These are phyloP conservation scores for Aegilops tauschii DNA, from an alignment of 176 grass and related monocot species.

Conservation along the genomic window DNA sequence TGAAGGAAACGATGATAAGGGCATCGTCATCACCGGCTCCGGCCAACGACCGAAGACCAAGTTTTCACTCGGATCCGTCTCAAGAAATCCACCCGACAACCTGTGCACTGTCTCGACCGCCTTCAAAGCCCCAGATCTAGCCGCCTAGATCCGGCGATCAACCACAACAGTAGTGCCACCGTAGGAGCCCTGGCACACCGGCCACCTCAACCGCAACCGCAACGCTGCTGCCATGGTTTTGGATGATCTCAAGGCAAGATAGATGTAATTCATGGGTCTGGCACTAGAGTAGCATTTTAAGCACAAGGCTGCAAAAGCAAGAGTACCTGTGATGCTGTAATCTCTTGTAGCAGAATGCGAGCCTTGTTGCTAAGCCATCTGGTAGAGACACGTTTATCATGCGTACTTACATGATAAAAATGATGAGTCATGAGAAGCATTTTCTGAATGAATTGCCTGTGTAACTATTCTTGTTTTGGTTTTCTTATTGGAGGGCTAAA, in stretches of 20 bases:
- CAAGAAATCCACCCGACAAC: no score
- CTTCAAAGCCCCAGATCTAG: no score
- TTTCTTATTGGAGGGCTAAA: background rate
- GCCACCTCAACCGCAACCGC: background rate
- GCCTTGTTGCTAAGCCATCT: background rate
- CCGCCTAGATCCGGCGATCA: no score
- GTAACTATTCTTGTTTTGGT: background rate
- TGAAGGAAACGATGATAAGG: no score
- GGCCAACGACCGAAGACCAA: no score
- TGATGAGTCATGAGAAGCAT: background rate
- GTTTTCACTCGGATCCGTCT: no score
- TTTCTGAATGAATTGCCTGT: background rate
- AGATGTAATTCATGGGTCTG: background rate
- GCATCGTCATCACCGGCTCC: no score
- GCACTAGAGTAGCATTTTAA: background rate
- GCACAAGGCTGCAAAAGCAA: background rate
- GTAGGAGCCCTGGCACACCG: no score
- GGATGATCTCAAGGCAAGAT: slow-evolving; percentile 47
- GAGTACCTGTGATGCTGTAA: background rate
- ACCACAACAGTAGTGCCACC: no score
- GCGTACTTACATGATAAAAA: background rate
- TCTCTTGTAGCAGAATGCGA: background rate
- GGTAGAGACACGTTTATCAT: background rate
- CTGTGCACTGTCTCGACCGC: no score
- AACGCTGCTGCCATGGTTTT: slow-evolving; percentile 70